Base-by-base conservation (phyloP, 306 rosid species). In the Rosa chinensis region DNA sequence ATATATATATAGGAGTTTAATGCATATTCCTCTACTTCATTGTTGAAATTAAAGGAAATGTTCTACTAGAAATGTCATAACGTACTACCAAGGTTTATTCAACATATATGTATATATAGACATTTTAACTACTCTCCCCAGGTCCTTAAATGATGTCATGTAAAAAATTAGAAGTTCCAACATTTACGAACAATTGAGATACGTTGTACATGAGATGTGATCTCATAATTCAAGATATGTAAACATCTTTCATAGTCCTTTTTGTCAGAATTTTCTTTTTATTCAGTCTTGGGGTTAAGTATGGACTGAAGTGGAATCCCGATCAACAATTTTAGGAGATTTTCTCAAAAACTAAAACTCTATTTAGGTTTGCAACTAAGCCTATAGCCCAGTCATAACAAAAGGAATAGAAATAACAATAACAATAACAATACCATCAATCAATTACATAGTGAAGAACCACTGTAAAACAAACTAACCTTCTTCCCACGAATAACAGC, bases 401-500 rank as follows among this genome's bases (percentile, higher is more conserved):
- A 50, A 72, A 18, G 40, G 43, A 72, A 73, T 50, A 40, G 20
- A 55, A 73, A 39, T 44, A 73, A 11, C 50, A 35, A 28, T 44
- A 73, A 11, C 50, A 35, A 28, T 4, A 28, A 18, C 44, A 50
- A 52, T 17, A 42, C 37, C 66, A 39, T 8, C 32, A 10, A 50
- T 5, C 43, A 39, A 3, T 14, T 39, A 20, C 11, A n/a, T 39
- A 43, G 53, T 20, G 12, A 73, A 53, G 48, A 25, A 21, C 8
- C 37, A 25, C 37, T 10, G 3, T n/a, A 23, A 70, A 72, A 23
- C 17, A 78, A 32, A 71, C 48, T 68, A 80, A 93, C 98, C 97
- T 93, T 93, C 91, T 93, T 93, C 75, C 97, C 94, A 74, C 98
- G 88, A 76, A 93, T 93, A 63, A 93, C 98, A 79, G 85, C 90